A percentile compares a stretch with the other conserved stretches of the same genome.
Evolutionary conservation across 148 eudicot genomes (phyloP).

Genomic region (Cornus suecica): DNA sequence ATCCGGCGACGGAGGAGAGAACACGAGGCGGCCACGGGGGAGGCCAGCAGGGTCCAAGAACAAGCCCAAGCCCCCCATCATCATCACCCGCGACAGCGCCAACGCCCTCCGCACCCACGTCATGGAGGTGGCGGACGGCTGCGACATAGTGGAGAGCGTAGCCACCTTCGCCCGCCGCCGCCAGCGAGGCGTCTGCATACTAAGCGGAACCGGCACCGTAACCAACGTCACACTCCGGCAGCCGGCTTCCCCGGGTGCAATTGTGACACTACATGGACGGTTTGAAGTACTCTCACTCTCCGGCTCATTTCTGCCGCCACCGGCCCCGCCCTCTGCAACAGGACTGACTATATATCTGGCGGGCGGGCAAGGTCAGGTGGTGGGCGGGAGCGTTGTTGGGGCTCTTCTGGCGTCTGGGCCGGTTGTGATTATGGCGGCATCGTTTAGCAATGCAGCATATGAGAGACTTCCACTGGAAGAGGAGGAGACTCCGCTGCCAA

Average conservation of each 20-base stretch:
- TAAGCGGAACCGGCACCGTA: slow-evolving; percentile 74
- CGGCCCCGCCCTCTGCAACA: slow-evolving; percentile 83
- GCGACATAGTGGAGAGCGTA: slow-evolving; percentile 69
- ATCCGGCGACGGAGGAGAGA: slow-evolving; percentile 30
- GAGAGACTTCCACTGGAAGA: slow-evolving; percentile 84
- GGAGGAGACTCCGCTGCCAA: slow-evolving; percentile 35
- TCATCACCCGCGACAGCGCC: slow-evolving; percentile 78
- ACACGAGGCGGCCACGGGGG: slow-evolving; percentile 52
- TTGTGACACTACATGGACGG: slow-evolving; percentile 73
- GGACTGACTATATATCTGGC: slow-evolving; percentile 74
- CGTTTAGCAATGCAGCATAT: slow-evolving; percentile 84
- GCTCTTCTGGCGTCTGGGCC: slow-evolving; percentile 67
- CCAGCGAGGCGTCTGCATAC: slow-evolving; percentile 75
- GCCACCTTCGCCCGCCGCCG: slow-evolving; percentile 67
- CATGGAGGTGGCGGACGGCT: slow-evolving; percentile 81
- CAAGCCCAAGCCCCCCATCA: slow-evolving; percentile 85
- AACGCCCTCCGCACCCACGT: slow-evolving; percentile 88
- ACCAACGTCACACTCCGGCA: slow-evolving; percentile 82
- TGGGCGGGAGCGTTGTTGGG: slow-evolving; percentile 82
- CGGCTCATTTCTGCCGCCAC: slow-evolving; percentile 78
- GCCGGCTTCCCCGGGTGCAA: slow-evolving; percentile 62
- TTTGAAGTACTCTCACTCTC: slow-evolving; percentile 78
- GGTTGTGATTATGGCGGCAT: slow-evolving; percentile 80
- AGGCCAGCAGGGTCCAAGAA: slow-evolving; percentile 85
- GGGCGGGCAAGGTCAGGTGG: slow-evolving; percentile 86